These are phyloP conservation scores for Ophiostoma quercus DNA, from an alignment of 2,329 filamentous ascomycete species.

Conservation along the genomic window DNA sequence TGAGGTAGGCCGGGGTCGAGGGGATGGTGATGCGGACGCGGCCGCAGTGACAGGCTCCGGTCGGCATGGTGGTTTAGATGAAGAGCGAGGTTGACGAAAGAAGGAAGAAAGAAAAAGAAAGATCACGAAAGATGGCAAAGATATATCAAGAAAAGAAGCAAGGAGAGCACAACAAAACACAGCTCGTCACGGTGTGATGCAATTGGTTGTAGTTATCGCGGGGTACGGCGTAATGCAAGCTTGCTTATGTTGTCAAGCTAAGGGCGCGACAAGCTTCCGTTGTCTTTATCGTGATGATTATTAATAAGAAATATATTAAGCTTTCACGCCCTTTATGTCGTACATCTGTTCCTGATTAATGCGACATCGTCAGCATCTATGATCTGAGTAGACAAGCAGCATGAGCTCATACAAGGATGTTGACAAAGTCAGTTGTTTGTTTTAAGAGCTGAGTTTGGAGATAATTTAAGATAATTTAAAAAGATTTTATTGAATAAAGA, in stretches of 20 bases:
- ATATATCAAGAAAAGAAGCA: background rate
- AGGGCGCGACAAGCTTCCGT: background rate
- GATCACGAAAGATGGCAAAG: background rate
- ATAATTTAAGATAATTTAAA: too few species aligned
- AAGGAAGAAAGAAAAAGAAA: background rate
- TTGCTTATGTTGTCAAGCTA: background rate
- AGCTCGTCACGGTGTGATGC: background rate
- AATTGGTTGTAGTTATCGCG: background rate
- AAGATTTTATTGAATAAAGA: too few species aligned
- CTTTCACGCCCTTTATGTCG: background rate
- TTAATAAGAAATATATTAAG: background rate
- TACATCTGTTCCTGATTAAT: background rate
- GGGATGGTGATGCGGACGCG: conserved; percentile 26
- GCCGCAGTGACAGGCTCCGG: conserved; percentile 29
- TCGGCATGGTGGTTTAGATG: background rate
- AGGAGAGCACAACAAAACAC: background rate
- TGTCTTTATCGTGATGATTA: too few species aligned
- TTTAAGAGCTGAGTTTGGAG: background rate
- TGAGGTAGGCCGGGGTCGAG: conserved; percentile 23
- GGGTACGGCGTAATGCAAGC: conserved; percentile 4
- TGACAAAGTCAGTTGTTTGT: background rate
- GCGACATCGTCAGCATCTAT: background rate
- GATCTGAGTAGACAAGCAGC: background rate
- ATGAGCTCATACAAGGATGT: background rate
- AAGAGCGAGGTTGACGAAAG: background rate